Base-by-base conservation (phyloP, 352 stramenopile genomes). In the Blastocystis sp. region DNA sequence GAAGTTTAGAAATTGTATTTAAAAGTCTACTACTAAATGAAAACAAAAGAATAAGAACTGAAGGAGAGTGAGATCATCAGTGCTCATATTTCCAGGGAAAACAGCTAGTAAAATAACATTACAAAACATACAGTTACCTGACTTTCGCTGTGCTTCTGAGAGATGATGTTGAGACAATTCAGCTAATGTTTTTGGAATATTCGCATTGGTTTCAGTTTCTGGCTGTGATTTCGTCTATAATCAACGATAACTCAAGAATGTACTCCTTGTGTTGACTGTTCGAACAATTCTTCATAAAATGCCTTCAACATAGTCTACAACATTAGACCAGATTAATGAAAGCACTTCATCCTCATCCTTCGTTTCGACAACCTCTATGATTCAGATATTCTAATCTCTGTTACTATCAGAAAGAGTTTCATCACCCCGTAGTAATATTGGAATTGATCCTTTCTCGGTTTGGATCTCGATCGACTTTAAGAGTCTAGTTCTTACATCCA, bases 381-480 rank as follows among this genome's bases (percentile, higher is more conserved):
- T 59, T 19, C 22, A 64, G 27, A 30, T 15, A 35, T 24, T 27
- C 3, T 11, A 42, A 40, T 3, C n/a, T 48, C 27, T 6, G 13
- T n/a, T 40, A 54, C 73, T 51, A 15, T 60, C 73, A 7, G 40
- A 19, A 51, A 19, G 24, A 17, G 27, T 42, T 19, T 84, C 73
- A 13, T 84, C 73, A 44, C n/a, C 24, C n/a, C 40, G 44, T 7
- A 60, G 9, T 33, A 84, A 11, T 15, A 84, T 22, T 35, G 73
- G 73, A 22, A 68, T 66, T 19, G 22, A 51, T 0, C 73, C 73
- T 37, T 60, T 84, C 4, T 84, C 73, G 11, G 51, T 56, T 51
- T 68, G 73, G 53, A 84, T 30, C 44, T 84, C 73, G 27, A 84
- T 84, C 24, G 73, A 84, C 51, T 84, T 53, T n/a, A 84, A 48